Percentiles rank a stretch among this genome's conserved stretches.
These are phyloP conservation scores for Tripidium arundinaceum DNA, from an alignment of 202 grass and related monocot species.

Conservation along the genomic window DNA sequence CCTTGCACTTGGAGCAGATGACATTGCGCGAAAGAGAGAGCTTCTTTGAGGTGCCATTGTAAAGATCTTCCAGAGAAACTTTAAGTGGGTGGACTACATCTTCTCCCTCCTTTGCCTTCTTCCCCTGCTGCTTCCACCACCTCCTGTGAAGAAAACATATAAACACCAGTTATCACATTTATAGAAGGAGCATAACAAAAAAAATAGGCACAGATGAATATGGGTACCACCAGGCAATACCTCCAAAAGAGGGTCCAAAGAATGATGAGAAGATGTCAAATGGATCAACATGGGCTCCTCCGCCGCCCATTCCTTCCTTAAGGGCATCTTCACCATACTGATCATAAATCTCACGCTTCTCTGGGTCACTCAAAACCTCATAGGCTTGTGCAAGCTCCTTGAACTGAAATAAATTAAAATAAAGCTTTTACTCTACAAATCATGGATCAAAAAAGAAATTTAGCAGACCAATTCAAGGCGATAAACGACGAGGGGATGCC, in stretches of 20 bases:
- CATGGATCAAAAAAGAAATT: neutral
- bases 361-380: conserved; percentile 83
- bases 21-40: conserved; percentile 75
- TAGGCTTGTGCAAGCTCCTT: conserved; percentile 94
- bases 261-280: conserved; percentile 96
- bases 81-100: conserved; percentile 90
- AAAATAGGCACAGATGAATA: conserved; percentile 4
- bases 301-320: conserved; percentile 95
- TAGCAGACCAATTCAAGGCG: conserved; percentile 61
- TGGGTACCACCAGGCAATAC: conserved; percentile 21
- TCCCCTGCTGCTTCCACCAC: conserved; percentile 80
- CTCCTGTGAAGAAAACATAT: conserved; percentile 35
- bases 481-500: conserved; percentile 96
- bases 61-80: conserved; percentile 84
- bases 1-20: conserved; percentile 82
- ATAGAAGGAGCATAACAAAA: neutral
- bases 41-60: conserved; percentile 89
- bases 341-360: conserved; percentile 94
- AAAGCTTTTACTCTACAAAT: neutral
- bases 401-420: conserved; percentile 61
- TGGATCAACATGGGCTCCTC: conserved; percentile 58
- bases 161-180: conserved; percentile 3
- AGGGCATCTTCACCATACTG: conserved; percentile 95
- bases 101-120: conserved; percentile 93
- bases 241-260: conserved; percentile 63